A percentile compares a stretch with the other conserved stretches of the same genome.
Evolutionary conservation across 768 basidiomycete species (phyloP).

Genomic region (Tylopilus sp.): DNA sequence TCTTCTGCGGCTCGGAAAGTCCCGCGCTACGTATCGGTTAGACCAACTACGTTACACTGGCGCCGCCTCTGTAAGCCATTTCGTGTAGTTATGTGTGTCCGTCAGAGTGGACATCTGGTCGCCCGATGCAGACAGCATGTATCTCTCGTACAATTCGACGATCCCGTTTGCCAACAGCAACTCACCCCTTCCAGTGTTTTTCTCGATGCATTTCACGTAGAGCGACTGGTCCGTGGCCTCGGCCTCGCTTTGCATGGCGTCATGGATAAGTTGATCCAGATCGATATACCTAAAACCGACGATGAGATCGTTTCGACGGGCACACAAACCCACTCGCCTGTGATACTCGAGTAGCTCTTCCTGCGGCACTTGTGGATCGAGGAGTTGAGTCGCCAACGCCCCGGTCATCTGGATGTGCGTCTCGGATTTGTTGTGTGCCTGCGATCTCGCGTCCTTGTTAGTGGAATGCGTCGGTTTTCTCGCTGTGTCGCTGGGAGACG

Average conservation of each 20-base stretch:
- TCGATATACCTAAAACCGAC: slow-evolving; percentile 58
- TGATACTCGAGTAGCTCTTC: slow-evolving; percentile 71
- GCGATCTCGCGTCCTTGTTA: slow-evolving; percentile 25
- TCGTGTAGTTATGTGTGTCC: slow-evolving; percentile 16
- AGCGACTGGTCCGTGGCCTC: slow-evolving; percentile 57
- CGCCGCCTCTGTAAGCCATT: slow-evolving; percentile 20
- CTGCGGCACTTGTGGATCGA: slow-evolving; percentile 61
- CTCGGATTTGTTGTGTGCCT: slow-evolving; percentile 27
- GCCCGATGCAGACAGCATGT: slow-evolving; percentile 15
- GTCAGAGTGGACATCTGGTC: not conserved
- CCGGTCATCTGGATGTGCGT: slow-evolving; percentile 46
- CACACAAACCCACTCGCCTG: slow-evolving; percentile 41
- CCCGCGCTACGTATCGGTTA: not conserved
- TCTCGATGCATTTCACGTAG: slow-evolving; percentile 51
- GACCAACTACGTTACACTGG: not conserved
- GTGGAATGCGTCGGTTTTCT: slow-evolving; percentile 37
- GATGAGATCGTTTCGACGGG: not conserved
- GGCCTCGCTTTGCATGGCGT: slow-evolving; percentile 50
- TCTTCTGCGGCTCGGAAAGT: not conserved
- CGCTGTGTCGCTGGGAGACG: slow-evolving; percentile 39
- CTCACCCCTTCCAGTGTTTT: slow-evolving; percentile 23
- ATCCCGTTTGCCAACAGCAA: slow-evolving; percentile 7
- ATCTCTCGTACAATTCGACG: slow-evolving; percentile 18
- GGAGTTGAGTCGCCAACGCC: slow-evolving; percentile 50
- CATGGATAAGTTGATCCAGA: slow-evolving; percentile 64